phyloP scores from a whole-genome alignment of 176 grass and related monocot species.

The Rhynchospora pubera region DNA sequence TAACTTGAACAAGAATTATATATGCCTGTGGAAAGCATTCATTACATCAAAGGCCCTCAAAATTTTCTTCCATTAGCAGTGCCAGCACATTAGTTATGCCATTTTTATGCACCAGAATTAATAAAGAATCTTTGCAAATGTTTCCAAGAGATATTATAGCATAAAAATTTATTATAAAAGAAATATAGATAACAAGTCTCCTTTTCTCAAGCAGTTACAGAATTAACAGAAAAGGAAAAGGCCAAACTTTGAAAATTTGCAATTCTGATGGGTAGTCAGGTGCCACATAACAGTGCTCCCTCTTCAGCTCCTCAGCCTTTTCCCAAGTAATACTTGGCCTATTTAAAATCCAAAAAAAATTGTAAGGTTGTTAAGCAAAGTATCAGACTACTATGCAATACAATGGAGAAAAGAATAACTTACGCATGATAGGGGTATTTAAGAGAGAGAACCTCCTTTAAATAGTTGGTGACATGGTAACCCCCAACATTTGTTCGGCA shows the following conservation, averaged over 20 bases:
- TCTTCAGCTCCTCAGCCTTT: slow-evolving; percentile 92
- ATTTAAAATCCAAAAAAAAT: slow-evolving; percentile 27
- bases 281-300: slow-evolving; percentile 86
- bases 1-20: not conserved
- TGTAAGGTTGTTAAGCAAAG: slow-evolving; percentile 16
- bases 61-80: not conserved
- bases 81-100: not conserved
- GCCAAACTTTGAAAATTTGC: slow-evolving; percentile 70
- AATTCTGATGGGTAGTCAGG: slow-evolving; percentile 68
- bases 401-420: slow-evolving; percentile 14
- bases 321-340: slow-evolving; percentile 92
- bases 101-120: not conserved
- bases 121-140: not conserved
- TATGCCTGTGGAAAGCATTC: not conserved
- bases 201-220: not conserved
- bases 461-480: slow-evolving; percentile 80
- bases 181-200: slow-evolving; percentile 13
- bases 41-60: not conserved
- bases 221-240: not conserved
- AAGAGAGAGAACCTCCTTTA: slow-evolving; percentile 94
- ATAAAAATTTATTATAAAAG: not conserved
- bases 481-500: slow-evolving; percentile 89
- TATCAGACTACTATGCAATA: slow-evolving; percentile 26
- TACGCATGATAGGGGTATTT: slow-evolving; percentile 91
- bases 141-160: not conserved